A percentile compares a stretch with the other conserved stretches of the same genome.
phyloP scores from a whole-genome alignment of 306 rosid genomes.

The Rubus idaeus region DNA sequence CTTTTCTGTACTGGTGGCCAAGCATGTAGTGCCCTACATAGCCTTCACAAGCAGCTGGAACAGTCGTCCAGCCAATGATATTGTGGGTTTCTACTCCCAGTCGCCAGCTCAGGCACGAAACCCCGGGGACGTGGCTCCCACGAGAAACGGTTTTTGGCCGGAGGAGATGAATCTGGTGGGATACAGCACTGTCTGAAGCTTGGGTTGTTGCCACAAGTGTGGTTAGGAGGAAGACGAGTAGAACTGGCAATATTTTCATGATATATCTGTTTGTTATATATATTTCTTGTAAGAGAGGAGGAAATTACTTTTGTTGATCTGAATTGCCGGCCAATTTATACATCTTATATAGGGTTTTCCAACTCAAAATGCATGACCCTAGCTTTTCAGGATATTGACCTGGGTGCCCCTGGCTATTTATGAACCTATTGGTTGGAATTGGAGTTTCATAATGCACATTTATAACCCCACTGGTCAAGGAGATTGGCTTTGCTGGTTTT shows the following conservation, averaged over 20 bases:
- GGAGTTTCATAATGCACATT: neutral
- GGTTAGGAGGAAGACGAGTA: constrained; percentile 19
- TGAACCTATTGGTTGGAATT: too few relatives aligned
- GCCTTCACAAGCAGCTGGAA: constrained; percentile 39
- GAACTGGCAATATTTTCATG: neutral
- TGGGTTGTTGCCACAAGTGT: constrained; percentile 13
- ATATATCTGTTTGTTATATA: neutral
- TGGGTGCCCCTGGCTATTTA: neutral
- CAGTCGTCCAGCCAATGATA: constrained; percentile 28
- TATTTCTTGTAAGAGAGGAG: neutral
- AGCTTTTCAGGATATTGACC: neutral
- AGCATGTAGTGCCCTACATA: constrained; percentile 53
- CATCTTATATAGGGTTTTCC: neutral
- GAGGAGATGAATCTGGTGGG: constrained; percentile 39
- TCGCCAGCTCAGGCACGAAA: constrained; percentile 58
- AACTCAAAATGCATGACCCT: neutral
- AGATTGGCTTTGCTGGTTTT: too few relatives aligned
- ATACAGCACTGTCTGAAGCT: constrained; percentile 1
- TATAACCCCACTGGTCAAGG: too few relatives aligned
- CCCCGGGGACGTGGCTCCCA: constrained; percentile 19
- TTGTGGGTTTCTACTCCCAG: constrained; percentile 57
- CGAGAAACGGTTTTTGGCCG: constrained; percentile 18
- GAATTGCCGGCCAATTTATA: neutral
- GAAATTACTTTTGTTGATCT: neutral
- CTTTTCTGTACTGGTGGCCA: constrained; percentile 38